Evolutionary conservation across 805 yeast species (phyloP), one percentile per base, ranked within the genome.

Genomic region (Yarrowia alimentaria): DNA sequence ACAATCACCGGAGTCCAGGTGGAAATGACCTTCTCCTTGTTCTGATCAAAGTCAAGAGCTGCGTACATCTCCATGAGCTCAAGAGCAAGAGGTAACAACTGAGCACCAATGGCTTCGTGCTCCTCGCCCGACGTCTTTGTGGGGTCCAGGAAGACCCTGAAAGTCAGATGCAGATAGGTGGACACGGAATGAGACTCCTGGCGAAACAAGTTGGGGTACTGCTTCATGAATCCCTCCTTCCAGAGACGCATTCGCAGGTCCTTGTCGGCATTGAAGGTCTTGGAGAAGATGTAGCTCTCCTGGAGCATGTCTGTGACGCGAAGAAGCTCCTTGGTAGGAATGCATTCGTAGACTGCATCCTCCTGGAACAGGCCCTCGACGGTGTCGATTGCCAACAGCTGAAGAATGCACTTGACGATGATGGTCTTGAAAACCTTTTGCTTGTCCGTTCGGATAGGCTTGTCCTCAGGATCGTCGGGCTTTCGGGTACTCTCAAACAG

Each of bases 1-100:
- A 86, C 83, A 30, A 91, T 88, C 14, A 93, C 97, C 0, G 98
- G 97, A 60, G 85, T 76, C 94, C 97, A 84, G 3, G 94, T 82
- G 13, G 78, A 73, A 34, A 91, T 80, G 64, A 86, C 86, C 61
- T 95, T 78, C 47, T 78, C 80, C 65, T 85, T 91, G 5, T 79
- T 67, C 49, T 70, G 71, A 56, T 85, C 95, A 31, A 43, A 43
- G 33, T 47, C 51, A 58, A 90, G 73, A 1, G 75, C 73, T 24
- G 81, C 75, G 64, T 80, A 90, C 55, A 90, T 79, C 52, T 76
- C 76, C 19, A 89, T 75, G 22, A 91, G 83, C 5, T 78, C 73
- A 7, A 76, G 78, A 60, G 95, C 85, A 61, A 89, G 72, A 19
- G 88, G 85, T 29, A 84, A 72, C 55, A 79, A 61, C 55, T 75